These are phyloP conservation scores for Conidiobolus incongruus DNA, from an alignment of 371 early-diverging fungal genomes.

Conservation along the genomic window DNA sequence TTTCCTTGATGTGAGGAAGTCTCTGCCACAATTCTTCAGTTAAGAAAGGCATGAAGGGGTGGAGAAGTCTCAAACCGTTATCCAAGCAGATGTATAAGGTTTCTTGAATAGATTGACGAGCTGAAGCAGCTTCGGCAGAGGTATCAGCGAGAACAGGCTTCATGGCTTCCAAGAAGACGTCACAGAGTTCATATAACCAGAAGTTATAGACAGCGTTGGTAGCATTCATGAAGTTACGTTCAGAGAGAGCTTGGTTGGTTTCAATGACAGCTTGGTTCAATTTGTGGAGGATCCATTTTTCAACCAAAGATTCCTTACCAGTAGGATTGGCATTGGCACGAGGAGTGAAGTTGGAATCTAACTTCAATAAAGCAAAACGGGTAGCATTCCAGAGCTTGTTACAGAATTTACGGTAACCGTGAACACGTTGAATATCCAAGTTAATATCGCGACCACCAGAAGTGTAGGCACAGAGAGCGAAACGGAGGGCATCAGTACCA, in stretches of 20 bases:
- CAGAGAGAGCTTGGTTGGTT: constrained; percentile 45
- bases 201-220: constrained; percentile 80
- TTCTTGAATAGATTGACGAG: constrained; percentile 42
- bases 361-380: constrained; percentile 77
- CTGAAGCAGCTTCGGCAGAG: constrained; percentile 15
- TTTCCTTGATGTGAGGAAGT: constrained; percentile 44
- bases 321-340: constrained; percentile 26
- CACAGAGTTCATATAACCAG: constrained; percentile 96
- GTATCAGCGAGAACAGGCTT: constrained; percentile 53
- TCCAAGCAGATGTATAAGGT: constrained; percentile 88
- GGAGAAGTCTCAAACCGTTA: constrained; percentile 76
- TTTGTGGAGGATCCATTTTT: constrained; percentile 84
- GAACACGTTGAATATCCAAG: constrained; percentile 89
- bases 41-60: constrained; percentile 98
- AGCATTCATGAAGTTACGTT: constrained; percentile 90
- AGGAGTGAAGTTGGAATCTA: constrained; percentile 66
- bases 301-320: constrained; percentile 69
- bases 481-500: constrained; percentile 98
- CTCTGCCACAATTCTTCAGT: constrained; percentile 98
- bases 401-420: constrained; percentile 98
- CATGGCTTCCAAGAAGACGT: constrained; percentile 87
- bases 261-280: constrained; percentile 64
- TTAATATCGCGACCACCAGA: constrained; percentile 77
- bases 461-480: constrained; percentile 86
- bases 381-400: constrained; percentile 99